A percentile compares a stretch with the other conserved stretches of the same genome.
Evolutionary conservation across 2,329 filamentous ascomycete species (phyloP).

Genomic region (Neopestalotiopsis clavispora): DNA sequence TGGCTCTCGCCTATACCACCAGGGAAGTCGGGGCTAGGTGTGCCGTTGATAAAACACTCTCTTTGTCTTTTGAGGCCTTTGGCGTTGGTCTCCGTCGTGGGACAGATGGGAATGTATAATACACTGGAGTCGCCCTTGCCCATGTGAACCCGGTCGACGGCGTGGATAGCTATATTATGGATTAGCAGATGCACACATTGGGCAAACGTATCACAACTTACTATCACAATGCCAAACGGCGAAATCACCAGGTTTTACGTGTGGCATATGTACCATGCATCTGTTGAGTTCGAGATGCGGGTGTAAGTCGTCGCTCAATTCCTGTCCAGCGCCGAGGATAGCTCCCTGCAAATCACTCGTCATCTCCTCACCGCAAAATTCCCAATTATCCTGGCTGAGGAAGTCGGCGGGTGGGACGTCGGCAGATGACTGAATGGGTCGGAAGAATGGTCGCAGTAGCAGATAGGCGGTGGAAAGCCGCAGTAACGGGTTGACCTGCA

Average conservation of each 20-base stretch:
- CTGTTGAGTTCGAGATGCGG: conserved; percentile 70
- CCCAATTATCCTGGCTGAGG: conserved; percentile 65
- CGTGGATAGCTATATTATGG: conserved; percentile 63
- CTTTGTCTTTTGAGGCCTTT: conserved; percentile 74
- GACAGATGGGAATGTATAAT: conserved; percentile 87
- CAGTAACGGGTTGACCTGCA: conserved; percentile 81
- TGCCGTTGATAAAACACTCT: conserved; percentile 71
- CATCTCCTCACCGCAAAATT: conserved; percentile 52
- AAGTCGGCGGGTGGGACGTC: conserved; percentile 47
- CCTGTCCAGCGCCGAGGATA: conserved; percentile 69
- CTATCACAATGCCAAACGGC: conserved; percentile 85
- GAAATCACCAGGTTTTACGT: conserved; percentile 74
- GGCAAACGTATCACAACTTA: conserved; percentile 35
- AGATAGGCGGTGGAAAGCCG: conserved; percentile 78
- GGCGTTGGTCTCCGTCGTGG: conserved; percentile 76
- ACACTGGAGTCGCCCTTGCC: conserved; percentile 80
- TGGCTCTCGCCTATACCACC: conserved; percentile 70
- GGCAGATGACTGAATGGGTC: conserved; percentile 46
- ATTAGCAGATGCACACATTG: conserved; percentile 4
- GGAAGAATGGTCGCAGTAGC: conserved; percentile 85
- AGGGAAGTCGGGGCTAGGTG: conserved; percentile 72
- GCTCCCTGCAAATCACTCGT: conserved; percentile 72
- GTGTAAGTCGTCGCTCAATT: conserved; percentile 67
- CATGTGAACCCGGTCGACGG: conserved; percentile 79
- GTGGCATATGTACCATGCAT: conserved; percentile 75